Evolutionary conservation across 805 yeast genomes (phyloP).

Genomic region (Ascoidea rubescens): DNA sequence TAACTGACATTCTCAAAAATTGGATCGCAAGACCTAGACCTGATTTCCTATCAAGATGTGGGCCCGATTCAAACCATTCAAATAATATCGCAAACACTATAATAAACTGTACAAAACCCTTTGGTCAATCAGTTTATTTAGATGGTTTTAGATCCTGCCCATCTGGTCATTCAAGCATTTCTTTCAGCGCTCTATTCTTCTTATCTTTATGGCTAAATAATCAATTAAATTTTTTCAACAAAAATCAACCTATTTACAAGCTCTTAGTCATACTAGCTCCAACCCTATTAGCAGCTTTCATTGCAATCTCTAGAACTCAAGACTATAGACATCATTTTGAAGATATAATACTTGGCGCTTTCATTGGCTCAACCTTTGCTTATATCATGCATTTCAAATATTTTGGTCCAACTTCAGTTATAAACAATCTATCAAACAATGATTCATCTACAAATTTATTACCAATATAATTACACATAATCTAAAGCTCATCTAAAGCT

Average conservation of each 20-base stretch:
- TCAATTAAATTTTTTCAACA: constrained; percentile 38
- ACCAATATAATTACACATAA: too few relatives aligned
- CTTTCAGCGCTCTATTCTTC: constrained; percentile 58
- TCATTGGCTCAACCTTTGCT: constrained; percentile 52
- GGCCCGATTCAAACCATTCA: constrained; percentile 44
- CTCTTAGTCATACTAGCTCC: constrained; percentile 39
- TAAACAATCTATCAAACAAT: too few relatives aligned
- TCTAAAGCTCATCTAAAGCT: too few relatives aligned
- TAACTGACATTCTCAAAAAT: constrained; percentile 71
- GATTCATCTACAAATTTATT: too few relatives aligned
- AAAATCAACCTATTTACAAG: constrained; percentile 52
- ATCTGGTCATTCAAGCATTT: constrained; percentile 64
- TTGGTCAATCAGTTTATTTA: constrained; percentile 16
- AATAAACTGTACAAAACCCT: constrained; percentile 20
- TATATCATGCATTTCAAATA: constrained; percentile 5
- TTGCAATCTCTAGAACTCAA: constrained; percentile 78
- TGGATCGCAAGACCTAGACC: constrained; percentile 89
- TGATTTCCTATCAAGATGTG: constrained; percentile 77
- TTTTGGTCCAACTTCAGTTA: neutral
- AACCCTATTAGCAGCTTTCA: constrained; percentile 50
- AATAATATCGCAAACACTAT: constrained; percentile 40
- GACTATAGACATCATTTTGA: constrained; percentile 91
- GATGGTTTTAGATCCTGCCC: constrained; percentile 81
- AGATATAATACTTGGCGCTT: constrained; percentile 69
- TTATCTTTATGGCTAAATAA: constrained; percentile 55